Conservation (phyloP, 768 basidiomycete species). For the Udeniomyces megalosporus region DNA sequence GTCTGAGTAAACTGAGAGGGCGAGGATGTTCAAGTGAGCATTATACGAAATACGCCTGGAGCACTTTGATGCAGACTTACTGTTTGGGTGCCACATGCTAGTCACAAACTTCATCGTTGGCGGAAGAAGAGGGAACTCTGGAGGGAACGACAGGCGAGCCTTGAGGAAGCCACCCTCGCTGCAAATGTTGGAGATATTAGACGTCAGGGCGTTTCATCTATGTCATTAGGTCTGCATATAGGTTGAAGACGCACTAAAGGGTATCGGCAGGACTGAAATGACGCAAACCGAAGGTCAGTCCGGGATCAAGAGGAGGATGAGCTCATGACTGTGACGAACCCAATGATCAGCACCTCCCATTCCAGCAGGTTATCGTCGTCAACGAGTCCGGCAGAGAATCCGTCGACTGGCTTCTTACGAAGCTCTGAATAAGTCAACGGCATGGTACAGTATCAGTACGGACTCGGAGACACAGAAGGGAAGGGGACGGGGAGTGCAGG, state of each 20-base stretch:
- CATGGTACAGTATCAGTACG: neutral
- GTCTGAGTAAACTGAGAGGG: conserved; percentile 29
- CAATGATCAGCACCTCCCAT: conserved; percentile 92
- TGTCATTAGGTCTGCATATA: neutral
- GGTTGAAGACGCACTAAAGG: conserved; percentile 52
- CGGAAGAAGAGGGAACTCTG: conserved; percentile 74
- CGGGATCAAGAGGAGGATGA: neutral
- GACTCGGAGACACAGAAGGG: neutral
- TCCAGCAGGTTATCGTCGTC: conserved; percentile 89
- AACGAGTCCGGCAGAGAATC: conserved; percentile 93
- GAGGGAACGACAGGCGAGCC: conserved; percentile 72
- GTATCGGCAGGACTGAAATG: conserved; percentile 68
- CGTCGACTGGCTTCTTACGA: conserved; percentile 82
- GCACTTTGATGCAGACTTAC: conserved; percentile 26
- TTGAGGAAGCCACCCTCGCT: conserved; percentile 96
- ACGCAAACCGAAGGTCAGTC: conserved; percentile 6
- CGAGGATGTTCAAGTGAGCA: neutral
- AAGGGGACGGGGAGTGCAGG: neutral
- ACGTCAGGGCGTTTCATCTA: too few species aligned
- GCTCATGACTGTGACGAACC: too few species aligned
- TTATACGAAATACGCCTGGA: neutral
- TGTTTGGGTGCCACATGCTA: conserved; percentile 37
- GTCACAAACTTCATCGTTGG: conserved; percentile 61
- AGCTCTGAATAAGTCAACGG: conserved; percentile 40
- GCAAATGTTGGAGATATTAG: conserved; percentile 11